Conservation (phyloP, 2,329 filamentous ascomycete genomes). For the Ambrosiella xylebori region DNA sequence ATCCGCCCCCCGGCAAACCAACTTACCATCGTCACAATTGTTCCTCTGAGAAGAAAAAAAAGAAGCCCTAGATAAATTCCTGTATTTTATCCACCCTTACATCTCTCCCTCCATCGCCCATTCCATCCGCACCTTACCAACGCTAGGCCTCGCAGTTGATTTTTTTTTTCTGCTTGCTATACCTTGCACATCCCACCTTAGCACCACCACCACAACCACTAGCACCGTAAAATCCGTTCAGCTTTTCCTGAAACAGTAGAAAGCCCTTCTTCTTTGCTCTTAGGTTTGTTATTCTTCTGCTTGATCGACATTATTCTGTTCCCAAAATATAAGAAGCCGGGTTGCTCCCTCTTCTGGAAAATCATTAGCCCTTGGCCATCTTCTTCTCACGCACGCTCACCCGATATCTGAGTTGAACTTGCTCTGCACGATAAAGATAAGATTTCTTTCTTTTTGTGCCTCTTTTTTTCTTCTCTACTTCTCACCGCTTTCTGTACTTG, state of each 20-base stretch:
- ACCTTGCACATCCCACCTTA: not conserved
- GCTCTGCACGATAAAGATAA: not conserved
- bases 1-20: too few species aligned
- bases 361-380: too few species aligned
- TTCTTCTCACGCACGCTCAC: not conserved
- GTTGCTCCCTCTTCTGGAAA: too few species aligned
- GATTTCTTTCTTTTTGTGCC: not conserved
- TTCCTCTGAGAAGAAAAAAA: not conserved
- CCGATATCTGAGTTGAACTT: not conserved
- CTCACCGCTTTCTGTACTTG: not conserved
- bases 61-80: not conserved
- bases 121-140: not conserved
- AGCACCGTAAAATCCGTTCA: too few species aligned
- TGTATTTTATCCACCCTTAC: not conserved
- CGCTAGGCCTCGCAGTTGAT: not conserved
- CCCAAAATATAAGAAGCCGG: too few species aligned
- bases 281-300: too few species aligned
- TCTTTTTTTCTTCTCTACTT: not conserved
- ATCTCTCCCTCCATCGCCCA: not conserved
- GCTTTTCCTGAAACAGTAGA: too few species aligned
- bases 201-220: not conserved
- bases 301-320: too few species aligned
- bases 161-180: not conserved
- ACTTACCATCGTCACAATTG: too few species aligned
- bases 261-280: too few species aligned